phyloP scores from a whole-genome alignment of 1,284 basidiomycete genomes.

The Phellopilus nigrolimitatus region DNA sequence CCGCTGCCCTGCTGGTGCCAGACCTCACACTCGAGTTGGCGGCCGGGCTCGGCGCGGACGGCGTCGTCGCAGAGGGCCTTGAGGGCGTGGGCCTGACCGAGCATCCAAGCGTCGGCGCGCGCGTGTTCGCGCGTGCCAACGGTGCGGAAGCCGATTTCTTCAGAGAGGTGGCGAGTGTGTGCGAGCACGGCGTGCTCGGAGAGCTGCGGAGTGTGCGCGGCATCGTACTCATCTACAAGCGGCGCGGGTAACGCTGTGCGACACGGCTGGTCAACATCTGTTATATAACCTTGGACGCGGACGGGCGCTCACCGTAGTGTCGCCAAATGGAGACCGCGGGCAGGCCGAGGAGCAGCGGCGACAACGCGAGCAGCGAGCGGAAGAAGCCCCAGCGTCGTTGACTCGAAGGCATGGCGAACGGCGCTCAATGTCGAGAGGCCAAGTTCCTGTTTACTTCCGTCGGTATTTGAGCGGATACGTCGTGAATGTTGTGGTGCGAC shows the following conservation, averaged over 20 bases:
- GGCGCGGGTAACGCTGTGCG: neutral
- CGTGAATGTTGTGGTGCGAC: too few species aligned
- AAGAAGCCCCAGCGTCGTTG: slow-evolving; percentile 35
- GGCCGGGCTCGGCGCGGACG: slow-evolving; percentile 39
- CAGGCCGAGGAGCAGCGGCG: slow-evolving; percentile 32
- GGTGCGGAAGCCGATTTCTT: slow-evolving; percentile 87
- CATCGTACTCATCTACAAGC: slow-evolving; percentile 24
- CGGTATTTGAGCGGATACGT: too few species aligned
- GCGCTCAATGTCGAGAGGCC: too few species aligned
- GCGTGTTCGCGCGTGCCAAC: slow-evolving; percentile 91
- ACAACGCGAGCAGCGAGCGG: slow-evolving; percentile 32
- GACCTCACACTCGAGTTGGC: slow-evolving; percentile 78
- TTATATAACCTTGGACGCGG: slow-evolving; percentile 35
- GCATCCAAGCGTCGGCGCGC: slow-evolving; percentile 80
- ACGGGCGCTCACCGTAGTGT: slow-evolving; percentile 35
- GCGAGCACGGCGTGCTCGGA: slow-evolving; percentile 65
- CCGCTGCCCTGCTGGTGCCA: slow-evolving; percentile 86
- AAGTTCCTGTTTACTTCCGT: too few species aligned
- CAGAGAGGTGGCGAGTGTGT: slow-evolving; percentile 62
- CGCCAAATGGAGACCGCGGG: slow-evolving; percentile 30
- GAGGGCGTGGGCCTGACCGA: slow-evolving; percentile 58
- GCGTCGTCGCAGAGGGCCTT: slow-evolving; percentile 56
- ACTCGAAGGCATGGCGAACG: too few species aligned
- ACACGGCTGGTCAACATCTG: slow-evolving; percentile 31
- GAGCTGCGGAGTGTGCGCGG: slow-evolving; percentile 58